A percentile compares a stretch with the other conserved stretches of the same genome.
Conservation (phyloP, 2,329 filamentous ascomycete genomes). For the Pestalotiopsis sp. region DNA sequence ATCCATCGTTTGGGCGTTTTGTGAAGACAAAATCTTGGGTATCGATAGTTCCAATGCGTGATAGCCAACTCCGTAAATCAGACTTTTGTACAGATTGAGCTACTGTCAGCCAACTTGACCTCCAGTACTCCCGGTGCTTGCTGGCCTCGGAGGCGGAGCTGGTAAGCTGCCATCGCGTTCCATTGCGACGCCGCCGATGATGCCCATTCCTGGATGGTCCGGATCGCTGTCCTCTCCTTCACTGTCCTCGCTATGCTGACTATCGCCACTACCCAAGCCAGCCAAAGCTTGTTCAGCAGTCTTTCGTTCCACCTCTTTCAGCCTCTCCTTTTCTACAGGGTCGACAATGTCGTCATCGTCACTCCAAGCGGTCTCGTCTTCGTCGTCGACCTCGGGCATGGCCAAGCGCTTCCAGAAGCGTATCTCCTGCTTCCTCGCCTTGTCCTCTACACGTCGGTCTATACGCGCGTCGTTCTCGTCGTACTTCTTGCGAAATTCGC, state of each 20-base stretch:
- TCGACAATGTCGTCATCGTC: conserved; percentile 69
- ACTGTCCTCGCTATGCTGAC: conserved; percentile 36
- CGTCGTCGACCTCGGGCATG: conserved; percentile 61
- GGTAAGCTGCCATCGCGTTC: conserved; percentile 38
- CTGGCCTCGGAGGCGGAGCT: conserved; percentile 41
- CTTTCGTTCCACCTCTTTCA: conserved; percentile 52
- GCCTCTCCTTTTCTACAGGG: conserved; percentile 58
- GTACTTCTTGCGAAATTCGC: conserved; percentile 57
- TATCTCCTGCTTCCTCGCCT: conserved; percentile 58
- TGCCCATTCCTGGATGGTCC: conserved; percentile 22
- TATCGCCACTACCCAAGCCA: conserved; percentile 30
- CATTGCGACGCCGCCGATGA: conserved; percentile 46
- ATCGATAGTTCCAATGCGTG: background rate
- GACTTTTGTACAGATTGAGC: background rate
- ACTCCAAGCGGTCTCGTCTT: conserved; percentile 62
- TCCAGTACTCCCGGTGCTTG: conserved; percentile 43
- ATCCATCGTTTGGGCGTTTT: background rate
- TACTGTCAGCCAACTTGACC: conserved; percentile 22
- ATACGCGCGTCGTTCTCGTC: conserved; percentile 59
- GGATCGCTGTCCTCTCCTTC: conserved; percentile 30
- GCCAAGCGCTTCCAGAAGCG: conserved; percentile 70
- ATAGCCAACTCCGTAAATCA: background rate
- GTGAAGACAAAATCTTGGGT: background rate
- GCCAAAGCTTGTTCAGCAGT: conserved; percentile 41
- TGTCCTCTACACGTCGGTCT: conserved; percentile 55